These are phyloP conservation scores for Parafenestella ontariensis DNA, from an alignment of 2,329 filamentous ascomycete genomes.

Conservation along the genomic window DNA sequence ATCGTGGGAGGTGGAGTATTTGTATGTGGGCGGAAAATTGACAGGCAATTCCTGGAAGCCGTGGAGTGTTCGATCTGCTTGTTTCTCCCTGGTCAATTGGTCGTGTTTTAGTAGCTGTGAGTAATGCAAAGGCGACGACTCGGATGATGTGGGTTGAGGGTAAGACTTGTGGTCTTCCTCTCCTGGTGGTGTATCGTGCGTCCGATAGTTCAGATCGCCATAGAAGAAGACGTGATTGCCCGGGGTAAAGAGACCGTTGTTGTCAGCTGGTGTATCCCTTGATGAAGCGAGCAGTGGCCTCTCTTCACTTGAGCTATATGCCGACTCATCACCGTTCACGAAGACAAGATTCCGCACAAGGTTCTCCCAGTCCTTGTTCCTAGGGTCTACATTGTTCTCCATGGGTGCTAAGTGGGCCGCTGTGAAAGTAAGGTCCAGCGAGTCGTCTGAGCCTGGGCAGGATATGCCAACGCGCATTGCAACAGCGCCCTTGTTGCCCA, in stretches of 20 bases:
- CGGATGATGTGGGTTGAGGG: slow-evolving; percentile 64
- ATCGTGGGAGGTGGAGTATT: slow-evolving; percentile 64
- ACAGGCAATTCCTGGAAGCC: slow-evolving; percentile 77
- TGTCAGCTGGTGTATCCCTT: slow-evolving; percentile 42
- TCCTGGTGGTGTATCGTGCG: slow-evolving; percentile 70
- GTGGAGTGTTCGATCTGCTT: slow-evolving; percentile 75
- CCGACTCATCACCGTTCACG: slow-evolving; percentile 46
- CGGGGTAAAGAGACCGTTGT: slow-evolving; percentile 75
- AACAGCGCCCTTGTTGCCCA: slow-evolving; percentile 96
- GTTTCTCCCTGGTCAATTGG: slow-evolving; percentile 77
- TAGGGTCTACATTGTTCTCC: slow-evolving; percentile 75
- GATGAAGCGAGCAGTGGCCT: slow-evolving; percentile 37
- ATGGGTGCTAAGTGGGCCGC: slow-evolving; percentile 87
- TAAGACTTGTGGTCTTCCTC: slow-evolving; percentile 65
- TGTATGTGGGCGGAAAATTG: slow-evolving; percentile 90
- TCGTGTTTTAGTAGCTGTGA: slow-evolving; percentile 73
- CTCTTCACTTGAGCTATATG: slow-evolving; percentile 42
- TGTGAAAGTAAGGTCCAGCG: slow-evolving; percentile 79
- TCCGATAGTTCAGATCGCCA: slow-evolving; percentile 95
- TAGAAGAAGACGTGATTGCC: slow-evolving; percentile 81
- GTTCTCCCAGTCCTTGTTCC: slow-evolving; percentile 88
- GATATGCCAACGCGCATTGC: slow-evolving; percentile 74
- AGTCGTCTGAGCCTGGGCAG: slow-evolving; percentile 47
- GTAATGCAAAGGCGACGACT: slow-evolving; percentile 65
- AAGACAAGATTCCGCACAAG: slow-evolving; percentile 86